Base-by-base conservation (phyloP, 2,329 filamentous ascomycete genomes). In the Alternaria sp. region DNA sequence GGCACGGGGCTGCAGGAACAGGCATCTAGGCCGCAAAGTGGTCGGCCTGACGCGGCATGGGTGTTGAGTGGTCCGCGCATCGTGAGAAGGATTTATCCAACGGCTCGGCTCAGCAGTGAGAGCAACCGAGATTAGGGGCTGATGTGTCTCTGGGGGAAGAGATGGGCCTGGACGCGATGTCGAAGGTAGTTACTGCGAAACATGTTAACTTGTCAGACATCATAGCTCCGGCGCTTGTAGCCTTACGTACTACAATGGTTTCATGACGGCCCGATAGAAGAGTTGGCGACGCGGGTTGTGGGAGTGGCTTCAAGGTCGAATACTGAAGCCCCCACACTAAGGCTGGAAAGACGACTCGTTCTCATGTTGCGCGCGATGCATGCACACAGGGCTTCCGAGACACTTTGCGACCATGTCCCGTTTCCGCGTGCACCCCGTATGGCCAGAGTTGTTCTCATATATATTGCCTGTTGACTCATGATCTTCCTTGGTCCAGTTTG, bases 1-100 rank as follows among this genome's bases (percentile, higher is more conserved):
- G 56, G 56, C 26, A 39, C 37, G 31, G 31, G 39, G 42, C 39
- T 54, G 55, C 51, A 58, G 51, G 51, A 58, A 58, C 44, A 50
- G 51, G 51, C 39, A 33, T 54, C 45, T 58, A 39, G 51, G 51
- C 56, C 51, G 51, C 39, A 46, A 39, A 28, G 13, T 23, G 40
- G 42, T 42, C 14, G 39, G 51, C 21, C 55, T 37, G 42, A 48
- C 28, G 13, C 10, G 36, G 41, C 41, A 31, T 31, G 34, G 28
- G 33, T 36, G n/a, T 21, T 29, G 44, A 23, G 31, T 37, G 11
- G 40, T 29, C 44, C 17, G 42, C 45, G 42, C 37, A 24, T 33
- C 23, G 21, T 23, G 42, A 34, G n/a, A 11, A 54, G 42, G 46
- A 51, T 42, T 54, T 36, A 29, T 57, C 45, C 54, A 46, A 33